Conservation (phyloP, 2,329 filamentous ascomycete species). For the Chaetomiaceae sp. region DNA sequence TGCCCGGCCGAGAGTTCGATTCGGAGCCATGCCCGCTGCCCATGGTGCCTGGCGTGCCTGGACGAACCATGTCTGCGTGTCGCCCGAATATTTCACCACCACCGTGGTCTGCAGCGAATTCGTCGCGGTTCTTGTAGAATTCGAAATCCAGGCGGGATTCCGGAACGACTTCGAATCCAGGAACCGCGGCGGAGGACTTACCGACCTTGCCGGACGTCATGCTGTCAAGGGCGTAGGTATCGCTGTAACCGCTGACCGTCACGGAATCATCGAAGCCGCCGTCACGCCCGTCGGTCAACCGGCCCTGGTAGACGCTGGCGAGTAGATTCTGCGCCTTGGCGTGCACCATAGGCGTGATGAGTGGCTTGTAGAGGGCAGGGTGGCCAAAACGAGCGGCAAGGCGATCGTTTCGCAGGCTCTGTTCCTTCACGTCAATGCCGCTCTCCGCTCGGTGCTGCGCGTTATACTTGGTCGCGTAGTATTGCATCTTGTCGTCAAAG, state of each 20-base stretch:
- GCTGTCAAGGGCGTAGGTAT: constrained; percentile 73
- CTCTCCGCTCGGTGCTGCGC: constrained; percentile 43
- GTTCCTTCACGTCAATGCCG: constrained; percentile 46
- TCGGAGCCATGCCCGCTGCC: constrained; percentile 39
- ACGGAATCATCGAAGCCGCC: constrained; percentile 49
- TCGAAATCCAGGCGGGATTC: constrained; percentile 85
- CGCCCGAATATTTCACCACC: constrained; percentile 65
- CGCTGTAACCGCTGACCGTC: constrained; percentile 70
- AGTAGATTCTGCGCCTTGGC: constrained; percentile 84
- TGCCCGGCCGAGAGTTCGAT: constrained; percentile 46
- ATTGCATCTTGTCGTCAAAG: constrained; percentile 78
- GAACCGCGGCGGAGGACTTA: constrained; percentile 39
- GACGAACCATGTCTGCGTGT: constrained; percentile 54
- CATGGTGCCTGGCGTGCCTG: constrained; percentile 56
- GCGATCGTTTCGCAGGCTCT: constrained; percentile 58
- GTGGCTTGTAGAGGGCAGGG: constrained; percentile 79
- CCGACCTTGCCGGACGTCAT: constrained; percentile 65
- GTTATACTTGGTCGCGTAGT: constrained; percentile 65
- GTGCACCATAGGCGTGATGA: constrained; percentile 94
- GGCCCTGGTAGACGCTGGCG: constrained; percentile 78
- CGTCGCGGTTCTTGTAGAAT: constrained; percentile 83
- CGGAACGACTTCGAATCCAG: constrained; percentile 85
- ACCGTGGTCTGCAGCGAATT: constrained; percentile 85
- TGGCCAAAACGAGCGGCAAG: constrained; percentile 80
- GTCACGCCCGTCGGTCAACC: constrained; percentile 63